These are phyloP conservation scores for Colletotrichum liaoningense DNA, from an alignment of 2,329 filamentous ascomycete species.

Conservation along the genomic window DNA sequence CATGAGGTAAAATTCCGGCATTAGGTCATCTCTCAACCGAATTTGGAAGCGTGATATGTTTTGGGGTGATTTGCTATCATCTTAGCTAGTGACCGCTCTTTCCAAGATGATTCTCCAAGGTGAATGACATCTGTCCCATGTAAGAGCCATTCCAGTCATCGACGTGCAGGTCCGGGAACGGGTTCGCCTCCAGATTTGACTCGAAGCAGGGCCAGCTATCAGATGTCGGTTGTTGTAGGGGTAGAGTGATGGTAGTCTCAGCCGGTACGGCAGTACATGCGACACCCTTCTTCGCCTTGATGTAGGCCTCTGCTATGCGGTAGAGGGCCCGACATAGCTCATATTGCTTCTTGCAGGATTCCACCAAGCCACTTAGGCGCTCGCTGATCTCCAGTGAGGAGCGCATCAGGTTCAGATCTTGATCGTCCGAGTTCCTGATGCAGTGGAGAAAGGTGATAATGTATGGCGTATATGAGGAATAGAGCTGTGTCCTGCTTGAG, in stretches of 20 bases:
- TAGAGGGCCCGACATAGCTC: constrained; percentile 18
- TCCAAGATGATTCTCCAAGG: constrained; percentile 16
- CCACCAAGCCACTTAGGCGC: constrained; percentile 6
- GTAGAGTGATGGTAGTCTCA: background rate
- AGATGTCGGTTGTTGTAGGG: background rate
- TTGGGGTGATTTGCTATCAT: too few species aligned
- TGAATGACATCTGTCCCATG: constrained; percentile 23
- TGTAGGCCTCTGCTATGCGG: constrained; percentile 26
- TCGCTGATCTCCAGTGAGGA: constrained; percentile 19
- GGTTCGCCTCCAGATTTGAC: background rate
- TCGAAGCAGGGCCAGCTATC: constrained; percentile 11
- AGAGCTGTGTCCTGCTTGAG: constrained; percentile 36
- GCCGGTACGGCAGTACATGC: background rate
- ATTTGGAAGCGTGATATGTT: too few species aligned
- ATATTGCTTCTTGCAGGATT: constrained; percentile 19
- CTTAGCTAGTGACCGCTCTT: background rate
- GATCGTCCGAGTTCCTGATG: constrained; percentile 26
- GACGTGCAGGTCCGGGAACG: background rate
- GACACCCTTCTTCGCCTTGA: constrained; percentile 17
- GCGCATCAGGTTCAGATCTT: constrained; percentile 26
- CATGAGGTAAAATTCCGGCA: too few species aligned
- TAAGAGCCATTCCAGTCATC: constrained; percentile 16
- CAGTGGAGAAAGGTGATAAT: constrained; percentile 39
- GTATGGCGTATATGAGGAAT: constrained; percentile 39
- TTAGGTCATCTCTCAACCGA: too few species aligned